A percentile compares a stretch with the other conserved stretches of the same genome.
Conservation (phyloP, 371 early-diverging fungal genomes). For the Capillidium heterosporum region DNA sequence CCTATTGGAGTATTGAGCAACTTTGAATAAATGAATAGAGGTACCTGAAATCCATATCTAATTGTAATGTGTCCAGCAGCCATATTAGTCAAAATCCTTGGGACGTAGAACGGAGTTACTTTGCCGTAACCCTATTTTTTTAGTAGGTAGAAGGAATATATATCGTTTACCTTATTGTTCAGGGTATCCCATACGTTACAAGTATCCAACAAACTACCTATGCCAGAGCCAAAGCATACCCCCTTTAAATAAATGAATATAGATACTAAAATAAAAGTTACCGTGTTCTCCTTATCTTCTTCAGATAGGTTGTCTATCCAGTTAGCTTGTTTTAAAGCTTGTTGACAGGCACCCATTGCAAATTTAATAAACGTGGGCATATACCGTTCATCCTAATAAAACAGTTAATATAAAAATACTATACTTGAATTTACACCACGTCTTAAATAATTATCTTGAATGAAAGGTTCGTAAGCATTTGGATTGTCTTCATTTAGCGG, state of each 20-base stretch:
- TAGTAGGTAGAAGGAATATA: background rate
- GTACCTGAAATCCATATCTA: slow-evolving; percentile 60
- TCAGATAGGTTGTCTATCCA: slow-evolving; percentile 33
- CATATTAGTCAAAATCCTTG: slow-evolving; percentile 79
- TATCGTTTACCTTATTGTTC: slow-evolving; percentile 22
- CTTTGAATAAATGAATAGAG: background rate
- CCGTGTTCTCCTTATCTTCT: slow-evolving; percentile 23
- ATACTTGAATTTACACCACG: slow-evolving; percentile 27
- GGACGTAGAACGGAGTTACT: slow-evolving; percentile 82
- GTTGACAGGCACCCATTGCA: slow-evolving; percentile 65
- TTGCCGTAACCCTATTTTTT: slow-evolving; percentile 39
- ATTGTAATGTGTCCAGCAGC: slow-evolving; percentile 86
- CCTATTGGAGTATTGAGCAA: slow-evolving; percentile 19
- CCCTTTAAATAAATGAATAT: slow-evolving; percentile 26
- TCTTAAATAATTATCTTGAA: slow-evolving; percentile 47
- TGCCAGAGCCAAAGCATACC: slow-evolving; percentile 80
- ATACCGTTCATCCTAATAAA: slow-evolving; percentile 43
- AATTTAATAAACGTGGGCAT: slow-evolving; percentile 76
- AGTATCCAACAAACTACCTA: slow-evolving; percentile 80
- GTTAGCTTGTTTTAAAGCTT: slow-evolving; percentile 69
- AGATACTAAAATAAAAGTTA: slow-evolving; percentile 8
- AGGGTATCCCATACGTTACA: slow-evolving; percentile 31
- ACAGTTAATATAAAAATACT: background rate
- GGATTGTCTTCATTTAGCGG: slow-evolving; percentile 20
- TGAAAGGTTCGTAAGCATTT: slow-evolving; percentile 33